phyloP scores from a whole-genome alignment of 1,284 basidiomycete genomes.

The Rhodofomes roseus region DNA sequence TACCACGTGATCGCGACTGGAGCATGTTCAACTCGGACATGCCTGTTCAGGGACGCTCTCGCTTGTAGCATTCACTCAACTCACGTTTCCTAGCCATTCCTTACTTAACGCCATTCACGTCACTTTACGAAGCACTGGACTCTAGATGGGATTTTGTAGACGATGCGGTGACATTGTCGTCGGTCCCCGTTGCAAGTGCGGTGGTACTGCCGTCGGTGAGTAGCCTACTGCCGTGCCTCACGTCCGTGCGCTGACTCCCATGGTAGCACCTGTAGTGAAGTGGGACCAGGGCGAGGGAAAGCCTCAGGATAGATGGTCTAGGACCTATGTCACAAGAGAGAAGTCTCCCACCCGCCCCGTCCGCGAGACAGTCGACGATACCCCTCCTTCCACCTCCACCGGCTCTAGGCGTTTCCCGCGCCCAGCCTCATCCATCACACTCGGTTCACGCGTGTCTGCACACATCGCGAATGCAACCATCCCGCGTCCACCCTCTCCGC shows the following conservation, averaged over 20 bases:
- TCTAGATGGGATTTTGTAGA: constrained; percentile 74
- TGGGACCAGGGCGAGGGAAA: constrained; percentile 51
- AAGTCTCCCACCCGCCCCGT: constrained; percentile 30
- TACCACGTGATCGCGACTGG: constrained; percentile 20
- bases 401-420: constrained; percentile 47
- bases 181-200: constrained; percentile 69
- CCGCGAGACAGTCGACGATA: constrained; percentile 1
- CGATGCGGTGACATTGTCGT: constrained; percentile 77
- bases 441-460: constrained; percentile 48
- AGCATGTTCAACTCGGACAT: constrained; percentile 1
- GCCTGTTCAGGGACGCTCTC: constrained; percentile 2
- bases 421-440: constrained; percentile 35
- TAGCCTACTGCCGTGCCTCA: background rate
- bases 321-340: constrained; percentile 62
- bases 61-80: constrained; percentile 5
- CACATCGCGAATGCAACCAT: constrained; percentile 54
- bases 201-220: constrained; percentile 69
- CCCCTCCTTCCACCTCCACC: constrained; percentile 11
- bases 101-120: constrained; percentile 3
- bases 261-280: constrained; percentile 60
- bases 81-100: constrained; percentile 4
- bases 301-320: constrained; percentile 68
- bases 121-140: constrained; percentile 6
- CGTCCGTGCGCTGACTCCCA: background rate
- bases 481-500: constrained; percentile 48